Base-by-base conservation (phyloP, 768 basidiomycete genomes). In the Coprinellus aureogranulatus region DNA sequence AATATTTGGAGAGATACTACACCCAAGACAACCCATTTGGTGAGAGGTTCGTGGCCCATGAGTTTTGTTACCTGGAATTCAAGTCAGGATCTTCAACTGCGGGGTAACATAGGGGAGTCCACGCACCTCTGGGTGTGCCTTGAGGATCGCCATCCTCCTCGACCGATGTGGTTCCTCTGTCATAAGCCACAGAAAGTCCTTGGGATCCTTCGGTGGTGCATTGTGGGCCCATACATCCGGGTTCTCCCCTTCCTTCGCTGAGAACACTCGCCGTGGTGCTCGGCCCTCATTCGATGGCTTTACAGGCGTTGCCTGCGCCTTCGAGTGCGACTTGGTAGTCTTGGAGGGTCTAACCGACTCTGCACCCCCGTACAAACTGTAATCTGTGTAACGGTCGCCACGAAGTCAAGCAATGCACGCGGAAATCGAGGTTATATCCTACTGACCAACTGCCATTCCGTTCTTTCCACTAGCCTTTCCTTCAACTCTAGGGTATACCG, bases 91-190 rank as follows among this genome's bases (percentile, higher is more conserved):
- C 55, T 1, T 20, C 51, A 41, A n/a, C 8, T 37, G 22, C n/a
- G 23, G 20, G 25, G 41, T 10, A 44, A 50, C n/a, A 14, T 42
- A 47, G 22, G 46, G 20, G 28, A 37, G n/a, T n/a, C n/a, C 16
- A 71, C 80, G 54, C 59, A 90, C 92, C 79, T 97, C 87, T 0
- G 97, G 97, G 67, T 98, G 94, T 0, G 90, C 89, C 65, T 95
- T 95, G 78, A 98, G 82, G 59, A 99, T 98, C 6, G 84, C 89
- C 75, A 85, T 86, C 57, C 97, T 77, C 54, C 97, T 77, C 16
- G 87, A 86, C 50, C 96, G 84, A 72, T 99, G 97, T 2, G 97
- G 97, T 67, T 99, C 97, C 73, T 99, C 97, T 0, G 93, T 97
- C 87, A 98, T 91, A 45, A 95, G 67, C 97, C 97, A 99, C 28